A percentile compares a stretch with the other conserved stretches of the same genome.
phyloP scores from a whole-genome alignment of 108 stramenopile species.

The Epipyxis sp. region DNA sequence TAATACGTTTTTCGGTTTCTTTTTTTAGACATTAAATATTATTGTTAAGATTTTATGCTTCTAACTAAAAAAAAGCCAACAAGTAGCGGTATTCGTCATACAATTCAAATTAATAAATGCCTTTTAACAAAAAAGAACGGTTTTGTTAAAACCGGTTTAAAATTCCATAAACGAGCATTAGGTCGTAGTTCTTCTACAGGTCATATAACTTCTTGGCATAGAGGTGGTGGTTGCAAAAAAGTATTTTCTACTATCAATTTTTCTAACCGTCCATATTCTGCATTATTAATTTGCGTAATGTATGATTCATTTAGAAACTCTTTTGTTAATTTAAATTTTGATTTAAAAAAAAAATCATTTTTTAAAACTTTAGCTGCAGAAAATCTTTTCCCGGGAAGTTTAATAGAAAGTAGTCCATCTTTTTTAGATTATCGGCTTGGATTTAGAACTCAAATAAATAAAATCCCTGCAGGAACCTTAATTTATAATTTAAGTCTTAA shows the following conservation, averaged over 20 bases:
- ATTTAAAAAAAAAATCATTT: constrained; percentile 15
- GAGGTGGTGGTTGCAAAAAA: constrained; percentile 8
- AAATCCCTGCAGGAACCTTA: constrained; percentile 4
- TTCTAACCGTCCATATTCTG: background rate
- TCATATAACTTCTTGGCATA: constrained; percentile 30
- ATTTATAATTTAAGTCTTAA: no score
- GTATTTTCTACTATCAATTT: constrained; percentile 15
- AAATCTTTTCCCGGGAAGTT: constrained; percentile 25
- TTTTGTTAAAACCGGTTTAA: background rate
- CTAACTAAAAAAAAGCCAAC: no score
- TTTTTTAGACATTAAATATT: no score
- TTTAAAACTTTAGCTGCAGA: constrained; percentile 9
- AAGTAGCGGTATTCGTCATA: constrained; percentile 31
- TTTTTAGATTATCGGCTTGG: constrained; percentile 4
- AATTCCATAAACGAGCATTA: background rate
- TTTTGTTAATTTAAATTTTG: constrained; percentile 25
- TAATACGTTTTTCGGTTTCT: constrained; percentile 4
- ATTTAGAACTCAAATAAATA: constrained; percentile 4
- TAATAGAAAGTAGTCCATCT: background rate
- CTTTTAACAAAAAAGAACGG: constrained; percentile 14
- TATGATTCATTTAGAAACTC: constrained; percentile 19
- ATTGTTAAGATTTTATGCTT: no score
- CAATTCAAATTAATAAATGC: background rate
- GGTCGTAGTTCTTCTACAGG: constrained; percentile 12
- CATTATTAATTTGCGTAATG: constrained; percentile 17